These are phyloP conservation scores for Lentinula detonsa DNA, from an alignment of 768 basidiomycete species.

Conservation along the genomic window DNA sequence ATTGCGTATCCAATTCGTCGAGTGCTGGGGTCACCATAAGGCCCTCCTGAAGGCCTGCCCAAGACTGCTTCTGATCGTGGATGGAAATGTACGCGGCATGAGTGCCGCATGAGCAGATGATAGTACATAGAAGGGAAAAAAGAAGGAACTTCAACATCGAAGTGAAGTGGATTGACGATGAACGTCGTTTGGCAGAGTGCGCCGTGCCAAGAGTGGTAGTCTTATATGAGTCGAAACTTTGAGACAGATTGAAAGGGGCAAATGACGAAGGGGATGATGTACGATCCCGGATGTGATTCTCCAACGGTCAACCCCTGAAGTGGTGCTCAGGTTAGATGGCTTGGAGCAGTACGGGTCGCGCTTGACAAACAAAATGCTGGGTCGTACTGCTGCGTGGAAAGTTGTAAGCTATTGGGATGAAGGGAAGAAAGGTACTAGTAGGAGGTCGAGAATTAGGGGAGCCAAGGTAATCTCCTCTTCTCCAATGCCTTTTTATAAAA, in stretches of 20 bases:
- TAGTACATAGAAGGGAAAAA: neutral
- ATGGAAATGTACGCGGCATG: neutral
- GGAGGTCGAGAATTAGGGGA: neutral
- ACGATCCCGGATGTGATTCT: neutral
- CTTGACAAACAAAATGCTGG: neutral
- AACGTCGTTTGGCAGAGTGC: too few relatives aligned
- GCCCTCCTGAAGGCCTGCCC: neutral
- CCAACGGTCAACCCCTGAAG: neutral
- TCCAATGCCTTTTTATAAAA: neutral
- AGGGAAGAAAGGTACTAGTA: neutral
- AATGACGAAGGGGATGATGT: neutral
- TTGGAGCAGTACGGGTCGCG: neutral
- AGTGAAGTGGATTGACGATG: neutral
- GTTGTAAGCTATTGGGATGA: neutral
- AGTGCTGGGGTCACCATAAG: neutral
- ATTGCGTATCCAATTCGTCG: neutral
- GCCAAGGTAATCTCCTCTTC: neutral
- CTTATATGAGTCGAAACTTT: neutral
- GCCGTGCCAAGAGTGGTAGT: neutral
- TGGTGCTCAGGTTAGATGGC: neutral
- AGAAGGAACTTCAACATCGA: constrained; percentile 1
- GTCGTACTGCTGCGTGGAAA: too few relatives aligned
- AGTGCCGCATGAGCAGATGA: neutral
- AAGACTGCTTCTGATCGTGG: neutral
- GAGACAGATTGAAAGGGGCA: neutral